Evolutionary conservation across 2,329 filamentous ascomycete species (phyloP), one percentile per base, ranked within the genome.

Genomic region (Grosmannia clavigera): DNA sequence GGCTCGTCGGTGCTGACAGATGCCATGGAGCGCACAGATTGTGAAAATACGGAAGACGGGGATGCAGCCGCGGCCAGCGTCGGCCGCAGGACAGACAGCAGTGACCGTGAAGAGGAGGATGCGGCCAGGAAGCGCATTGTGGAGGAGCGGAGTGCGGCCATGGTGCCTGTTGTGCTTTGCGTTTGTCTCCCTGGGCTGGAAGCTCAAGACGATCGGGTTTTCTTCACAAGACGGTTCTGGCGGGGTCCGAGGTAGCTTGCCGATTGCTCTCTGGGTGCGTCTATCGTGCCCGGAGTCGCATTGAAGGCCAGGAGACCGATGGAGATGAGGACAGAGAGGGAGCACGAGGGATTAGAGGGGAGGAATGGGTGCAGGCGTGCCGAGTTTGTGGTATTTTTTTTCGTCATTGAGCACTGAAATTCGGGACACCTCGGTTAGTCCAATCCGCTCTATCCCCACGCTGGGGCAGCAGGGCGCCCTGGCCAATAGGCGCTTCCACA

Each of bases 111-210:
- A 11, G 61, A 76, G 69, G 71, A 72, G 65, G 67, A 70, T 66
- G 74, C 68, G 66, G 76, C 77, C 66, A 84, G 67, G 62, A 82
- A 70, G 69, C 80, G 77, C 64, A 75, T 70, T 61, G 80, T 75
- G 67, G 78, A 75, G 67, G 79, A 81, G 77, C 81, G 81, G 73
- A 84, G 81, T 77, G 81, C 76, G 69, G 81, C 79, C 81, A 84
- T 84, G 70, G 69, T 74, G 66, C 67, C 68, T 58, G 11, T 25
- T 25, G 61, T 12, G 14, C 22, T 6, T 22, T 29, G 29, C 29
- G 40, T 22, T 31, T 22, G 25, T 54, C 43, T 55, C 50, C n/a
- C 50, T 19, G 50, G 33, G 50, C 50, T 27, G 50, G 25, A 52
- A 52, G 50, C 50, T 48, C 31, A n/a, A 35, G 29, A 31, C 43